Conservation (phyloP, 2,329 filamentous ascomycete species). For the Chaetomiaceae sp. region DNA sequence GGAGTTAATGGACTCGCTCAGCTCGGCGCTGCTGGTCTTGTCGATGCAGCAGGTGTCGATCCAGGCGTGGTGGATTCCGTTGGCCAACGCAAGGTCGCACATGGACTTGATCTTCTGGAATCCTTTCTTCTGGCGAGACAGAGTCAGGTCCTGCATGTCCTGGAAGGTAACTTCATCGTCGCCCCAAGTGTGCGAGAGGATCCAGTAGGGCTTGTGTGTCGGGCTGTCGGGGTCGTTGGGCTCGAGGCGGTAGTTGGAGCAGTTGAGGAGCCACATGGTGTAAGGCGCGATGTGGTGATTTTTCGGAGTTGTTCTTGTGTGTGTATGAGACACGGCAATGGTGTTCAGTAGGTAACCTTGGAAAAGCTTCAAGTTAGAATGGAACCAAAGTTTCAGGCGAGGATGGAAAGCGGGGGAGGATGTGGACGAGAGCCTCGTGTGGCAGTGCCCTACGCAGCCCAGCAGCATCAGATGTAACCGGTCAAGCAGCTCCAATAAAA, state of each 20-base stretch:
- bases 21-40: constrained; percentile 1
- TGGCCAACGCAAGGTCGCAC: not conserved
- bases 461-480: too few relatives aligned
- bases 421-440: too few relatives aligned
- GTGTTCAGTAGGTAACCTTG: too few relatives aligned
- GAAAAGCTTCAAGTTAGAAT: too few relatives aligned
- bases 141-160: not conserved
- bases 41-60: constrained; percentile 4
- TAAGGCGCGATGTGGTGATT: too few relatives aligned
- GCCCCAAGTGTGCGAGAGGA: constrained; percentile 4
- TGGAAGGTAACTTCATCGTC: not conserved
- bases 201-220: not conserved
- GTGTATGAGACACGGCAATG: too few relatives aligned
- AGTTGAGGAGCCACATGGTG: constrained; percentile 12
- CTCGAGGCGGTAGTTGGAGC: constrained; percentile 1
- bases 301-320: not conserved
- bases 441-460: too few relatives aligned
- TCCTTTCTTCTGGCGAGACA: constrained; percentile 6
- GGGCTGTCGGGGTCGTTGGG: not conserved
- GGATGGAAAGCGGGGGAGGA: too few relatives aligned
- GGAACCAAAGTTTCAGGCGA: too few relatives aligned
- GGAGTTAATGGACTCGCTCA: not conserved
- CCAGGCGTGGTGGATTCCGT: not conserved
- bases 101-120: constrained; percentile 3
- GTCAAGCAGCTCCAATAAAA: too few relatives aligned